Evolutionary conservation across 345 rosid genomes (phyloP).

Genomic region (Lumnitzera racemosa): DNA sequence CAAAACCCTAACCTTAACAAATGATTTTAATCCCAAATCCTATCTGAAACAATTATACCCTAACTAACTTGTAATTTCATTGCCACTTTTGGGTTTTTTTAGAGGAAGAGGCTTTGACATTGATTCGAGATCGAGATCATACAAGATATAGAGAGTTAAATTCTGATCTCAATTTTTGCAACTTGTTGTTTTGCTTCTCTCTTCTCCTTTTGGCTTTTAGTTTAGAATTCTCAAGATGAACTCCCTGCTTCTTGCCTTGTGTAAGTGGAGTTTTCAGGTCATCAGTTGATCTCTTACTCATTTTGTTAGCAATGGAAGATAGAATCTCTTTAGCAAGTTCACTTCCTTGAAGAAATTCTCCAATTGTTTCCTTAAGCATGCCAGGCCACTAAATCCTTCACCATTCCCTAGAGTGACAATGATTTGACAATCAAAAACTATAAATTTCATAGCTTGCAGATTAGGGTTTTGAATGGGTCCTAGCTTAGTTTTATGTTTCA

Average conservation of each 20-base stretch:
- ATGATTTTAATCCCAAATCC: no score
- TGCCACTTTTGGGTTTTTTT: slow-evolving; percentile 35
- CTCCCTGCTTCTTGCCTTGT: slow-evolving; percentile 27
- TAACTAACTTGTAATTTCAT: slow-evolving; percentile 24
- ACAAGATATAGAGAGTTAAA: slow-evolving; percentile 42
- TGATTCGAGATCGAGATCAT: slow-evolving; percentile 71
- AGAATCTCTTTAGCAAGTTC: slow-evolving; percentile 71
- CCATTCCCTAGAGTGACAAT: slow-evolving; percentile 59
- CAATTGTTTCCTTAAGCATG: slow-evolving; percentile 89
- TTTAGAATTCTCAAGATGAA: slow-evolving; percentile 42
- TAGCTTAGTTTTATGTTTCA: no score
- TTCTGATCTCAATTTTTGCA: slow-evolving; percentile 29
- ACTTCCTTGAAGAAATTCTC: slow-evolving; percentile 82
- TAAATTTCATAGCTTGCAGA: no score
- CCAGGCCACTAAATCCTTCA: slow-evolving; percentile 82
- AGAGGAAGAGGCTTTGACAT: slow-evolving; percentile 67
- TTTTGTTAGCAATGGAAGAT: slow-evolving; percentile 44
- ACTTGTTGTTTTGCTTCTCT: slow-evolving; percentile 60
- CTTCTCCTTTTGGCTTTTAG: slow-evolving; percentile 64
- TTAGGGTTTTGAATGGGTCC: no score
- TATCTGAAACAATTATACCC: no score
- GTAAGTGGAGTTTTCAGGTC: slow-evolving; percentile 75
- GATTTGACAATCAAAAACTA: background rate
- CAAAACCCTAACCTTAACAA: no score
- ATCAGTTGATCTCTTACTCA: slow-evolving; percentile 25